These are phyloP conservation scores for Botryobasidium botryosum DNA, from an alignment of 768 basidiomycete species.

Conservation along the genomic window DNA sequence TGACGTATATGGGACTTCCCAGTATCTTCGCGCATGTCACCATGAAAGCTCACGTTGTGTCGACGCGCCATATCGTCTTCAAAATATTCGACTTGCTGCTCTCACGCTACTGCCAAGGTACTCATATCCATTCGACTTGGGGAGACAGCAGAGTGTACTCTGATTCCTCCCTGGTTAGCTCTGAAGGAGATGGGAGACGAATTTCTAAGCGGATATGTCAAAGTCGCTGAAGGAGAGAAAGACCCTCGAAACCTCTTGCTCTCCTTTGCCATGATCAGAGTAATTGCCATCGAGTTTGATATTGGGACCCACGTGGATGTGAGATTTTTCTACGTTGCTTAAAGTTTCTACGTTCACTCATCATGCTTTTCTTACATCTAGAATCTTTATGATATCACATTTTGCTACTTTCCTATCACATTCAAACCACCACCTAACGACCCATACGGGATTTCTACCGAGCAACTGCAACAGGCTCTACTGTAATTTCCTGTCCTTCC, in stretches of 20 bases:
- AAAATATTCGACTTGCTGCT: conserved; percentile 64
- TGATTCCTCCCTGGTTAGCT: conserved; percentile 24
- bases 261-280: conserved; percentile 76
- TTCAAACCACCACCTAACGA: conserved; percentile 90
- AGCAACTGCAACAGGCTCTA: conserved; percentile 62
- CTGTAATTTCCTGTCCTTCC: conserved; percentile 27
- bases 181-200: conserved; percentile 52
- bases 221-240: conserved; percentile 87
- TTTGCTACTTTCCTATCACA: conserved; percentile 97
- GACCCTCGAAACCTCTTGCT: conserved; percentile 88
- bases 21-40: conserved; percentile 65
- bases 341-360: background rate
- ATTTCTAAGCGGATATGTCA: conserved; percentile 62
- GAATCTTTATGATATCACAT: conserved; percentile 87
- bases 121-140: conserved; percentile 2
- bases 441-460: conserved; percentile 78
- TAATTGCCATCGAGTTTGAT: conserved; percentile 79
- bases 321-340: conserved; percentile 14
- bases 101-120: conserved; percentile 50
- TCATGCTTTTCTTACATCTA: conserved; percentile 23
- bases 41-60: conserved; percentile 69
- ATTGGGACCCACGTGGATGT: conserved; percentile 63
- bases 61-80: conserved; percentile 67
- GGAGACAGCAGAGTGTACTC: background rate
- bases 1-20: conserved; percentile 1